A percentile compares a stretch with the other conserved stretches of the same genome.
Evolutionary conservation across 2,329 filamentous ascomycete genomes (phyloP).

Genomic region (Tetracladium maxilliforme): DNA sequence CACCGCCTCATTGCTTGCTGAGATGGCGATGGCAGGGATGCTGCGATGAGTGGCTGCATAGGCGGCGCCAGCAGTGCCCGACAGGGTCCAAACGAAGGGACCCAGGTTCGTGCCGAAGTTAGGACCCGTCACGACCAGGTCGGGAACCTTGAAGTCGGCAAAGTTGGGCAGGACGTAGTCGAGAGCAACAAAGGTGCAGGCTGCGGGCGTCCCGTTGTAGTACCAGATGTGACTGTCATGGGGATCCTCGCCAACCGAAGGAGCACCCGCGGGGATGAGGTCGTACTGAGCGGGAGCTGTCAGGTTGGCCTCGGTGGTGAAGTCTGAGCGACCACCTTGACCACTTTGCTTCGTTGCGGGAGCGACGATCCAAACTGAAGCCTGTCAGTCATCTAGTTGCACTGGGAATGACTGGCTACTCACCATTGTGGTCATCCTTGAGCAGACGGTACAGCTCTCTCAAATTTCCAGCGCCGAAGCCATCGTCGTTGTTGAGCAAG

Average conservation of each 20-base stretch:
- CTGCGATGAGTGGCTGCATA: constrained; percentile 32
- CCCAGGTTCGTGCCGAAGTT: constrained; percentile 40
- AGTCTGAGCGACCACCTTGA: constrained; percentile 26
- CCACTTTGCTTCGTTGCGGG: constrained; percentile 26
- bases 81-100: constrained; percentile 34
- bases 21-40: constrained; percentile 33
- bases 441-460: constrained; percentile 22
- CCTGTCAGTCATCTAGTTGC: too few species aligned
- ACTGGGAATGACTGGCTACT: too few species aligned
- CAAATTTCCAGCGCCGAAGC: constrained; percentile 24
- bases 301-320: constrained; percentile 25
- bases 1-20: constrained; percentile 23
- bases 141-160: constrained; percentile 29
- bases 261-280: constrained; percentile 27
- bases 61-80: constrained; percentile 33
- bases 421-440: constrained; percentile 20
- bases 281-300: constrained; percentile 24
- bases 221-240: constrained; percentile 40
- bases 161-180: constrained; percentile 37
- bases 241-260: constrained; percentile 33
- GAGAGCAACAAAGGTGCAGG: constrained; percentile 38
- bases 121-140: constrained; percentile 37
- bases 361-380: constrained; percentile 26
- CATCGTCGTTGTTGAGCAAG: constrained; percentile 19
- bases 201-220: constrained; percentile 42